Evolutionary conservation across 805 yeast species (phyloP), one percentile per base, ranked within the genome.

Genomic region (Pichia nakasei): DNA sequence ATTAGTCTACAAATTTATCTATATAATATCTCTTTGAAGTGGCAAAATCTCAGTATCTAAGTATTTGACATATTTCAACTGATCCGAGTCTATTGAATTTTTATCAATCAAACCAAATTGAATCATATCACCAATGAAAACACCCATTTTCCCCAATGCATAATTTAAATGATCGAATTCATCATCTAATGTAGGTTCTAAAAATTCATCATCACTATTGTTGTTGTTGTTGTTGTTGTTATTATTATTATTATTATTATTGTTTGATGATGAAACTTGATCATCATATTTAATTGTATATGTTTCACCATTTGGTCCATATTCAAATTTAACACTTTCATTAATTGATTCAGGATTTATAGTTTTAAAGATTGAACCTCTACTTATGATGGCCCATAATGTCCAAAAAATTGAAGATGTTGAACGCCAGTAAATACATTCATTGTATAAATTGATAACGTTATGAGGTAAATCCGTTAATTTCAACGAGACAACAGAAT

Each of bases 371-470:
- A 58, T 39, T 3, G 56, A 41, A 18, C 64, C 64, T 27, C 50
- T 52, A 36, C 57, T 56, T 29, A 93, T 74, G 36, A 93, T 72
- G 1, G 95, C 97, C 98, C 98, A 91, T 22, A 89, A 58, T 5
- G 82, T 73, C 98, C 98, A 91, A 57, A 73, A 76, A 9, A 85
- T 68, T 39, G 82, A 82, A 20, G 78, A 91, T 0, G 86, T 68
- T 1, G 94, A 78, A 55, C 96, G 73, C 96, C 97, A 91, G 43
- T 70, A 69, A 2, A 76, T 65, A 26, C 80, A 73, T 49, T 85
- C 86, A 52, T 82, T 78, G 55, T 76, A 76, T 35, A 87, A 60
- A 39, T 66, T 60, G 40, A 70, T 73, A 12, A 81, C 66, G 8
- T 52, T 48, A n/a, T 55, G 46, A 9, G 66, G 64, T 22, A 61